Evolutionary conservation across 1,139 yeast species (phyloP), one percentile per base, ranked within the genome.

Genomic region (Ashbya aceris): DNA sequence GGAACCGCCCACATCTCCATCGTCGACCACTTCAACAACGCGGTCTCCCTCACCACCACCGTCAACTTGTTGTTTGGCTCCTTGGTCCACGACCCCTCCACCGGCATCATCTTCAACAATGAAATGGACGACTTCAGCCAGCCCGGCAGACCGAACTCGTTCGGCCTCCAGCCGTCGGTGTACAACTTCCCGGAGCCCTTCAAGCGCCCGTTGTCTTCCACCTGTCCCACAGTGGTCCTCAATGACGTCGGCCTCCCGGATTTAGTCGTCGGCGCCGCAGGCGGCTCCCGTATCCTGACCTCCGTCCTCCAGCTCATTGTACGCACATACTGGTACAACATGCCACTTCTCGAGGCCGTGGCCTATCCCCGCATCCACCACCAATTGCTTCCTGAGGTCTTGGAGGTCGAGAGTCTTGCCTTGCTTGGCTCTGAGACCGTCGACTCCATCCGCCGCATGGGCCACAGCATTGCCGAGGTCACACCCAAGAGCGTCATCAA

Each of bases 41-140:
- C 96, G 0, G 89, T 91, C 3, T 70, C 86, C 3, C 70, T 89
- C 71, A 91, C 97, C 2, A 83, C 96, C 1, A 89, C 97, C 0
- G 79, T 91, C n/a, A 91, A 91, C 58, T 66, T 87, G 40, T 62
- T 76, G 38, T 91, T 87, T 62, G 98, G 97, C 0, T 79, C 91
- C 9, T 59, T 79, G 54, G 79, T 89, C 6, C 83, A 82, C 56
- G 97, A 89, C 58, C 80, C 82, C 2, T 59, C 48, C 1, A 89
- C 97, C 0, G 97, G 97, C 1, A 68, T 91, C 10, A 71, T 91
- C 7, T 66, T 91, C 54, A 91, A 91, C 65, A 80, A 86, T 51
- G 87, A 91, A 61, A 89, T 91, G 96, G 96, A 91, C 61, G 97
- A 91, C 61, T 91, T 91, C 56, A 81, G 95, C n/a, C 69, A 76